These are phyloP conservation scores for Aspergillus alliaceus DNA, from an alignment of 2,329 filamentous ascomycete species.

Conservation along the genomic window DNA sequence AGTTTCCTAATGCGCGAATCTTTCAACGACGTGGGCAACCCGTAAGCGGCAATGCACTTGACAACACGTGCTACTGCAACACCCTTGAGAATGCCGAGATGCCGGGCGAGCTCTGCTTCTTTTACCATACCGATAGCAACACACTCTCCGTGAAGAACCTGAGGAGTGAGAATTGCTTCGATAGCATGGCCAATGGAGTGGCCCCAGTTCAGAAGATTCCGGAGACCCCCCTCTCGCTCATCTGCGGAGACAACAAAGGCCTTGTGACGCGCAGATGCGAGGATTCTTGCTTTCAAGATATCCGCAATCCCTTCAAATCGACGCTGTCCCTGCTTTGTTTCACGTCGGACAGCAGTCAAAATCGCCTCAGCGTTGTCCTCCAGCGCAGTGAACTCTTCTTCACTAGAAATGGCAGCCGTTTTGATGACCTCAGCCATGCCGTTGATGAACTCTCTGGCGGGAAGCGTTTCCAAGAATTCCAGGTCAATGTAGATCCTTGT, in stretches of 20 bases:
- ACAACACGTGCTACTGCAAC: conserved; percentile 84
- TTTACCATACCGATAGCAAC: conserved; percentile 99
- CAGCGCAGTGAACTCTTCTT: conserved; percentile 77
- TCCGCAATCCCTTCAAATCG: conserved; percentile 70
- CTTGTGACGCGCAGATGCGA: conserved; percentile 90
- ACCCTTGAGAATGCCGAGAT: conserved; percentile 79
- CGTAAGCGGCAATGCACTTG: conserved; percentile 94
- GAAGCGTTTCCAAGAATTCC: conserved; percentile 84
- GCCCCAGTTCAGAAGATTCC: conserved; percentile 95
- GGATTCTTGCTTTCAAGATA: conserved; percentile 74
- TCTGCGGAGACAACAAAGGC: conserved; percentile 92
- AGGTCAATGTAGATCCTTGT: conserved; percentile 92
- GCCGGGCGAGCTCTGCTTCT: conserved; percentile 88
- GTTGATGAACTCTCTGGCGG: conserved; percentile 91
- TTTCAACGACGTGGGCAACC: conserved; percentile 78
- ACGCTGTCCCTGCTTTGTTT: conserved; percentile 54
- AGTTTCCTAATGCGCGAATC: conserved; percentile 80
- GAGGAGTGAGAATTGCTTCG: conserved; percentile 91
- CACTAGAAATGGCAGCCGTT: conserved; percentile 95
- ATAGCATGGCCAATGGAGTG: conserved; percentile 97
- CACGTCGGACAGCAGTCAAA: conserved; percentile 67
- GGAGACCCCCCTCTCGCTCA: conserved; percentile 88
- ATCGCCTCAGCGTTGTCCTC: conserved; percentile 80
- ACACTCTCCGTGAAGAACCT: conserved; percentile 92
- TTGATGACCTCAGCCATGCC: conserved; percentile 99